Evolutionary conservation across 352 stramenopile genomes (phyloP), one percentile per base, ranked within the genome.

Genomic region (Globisporangium viniferum): DNA sequence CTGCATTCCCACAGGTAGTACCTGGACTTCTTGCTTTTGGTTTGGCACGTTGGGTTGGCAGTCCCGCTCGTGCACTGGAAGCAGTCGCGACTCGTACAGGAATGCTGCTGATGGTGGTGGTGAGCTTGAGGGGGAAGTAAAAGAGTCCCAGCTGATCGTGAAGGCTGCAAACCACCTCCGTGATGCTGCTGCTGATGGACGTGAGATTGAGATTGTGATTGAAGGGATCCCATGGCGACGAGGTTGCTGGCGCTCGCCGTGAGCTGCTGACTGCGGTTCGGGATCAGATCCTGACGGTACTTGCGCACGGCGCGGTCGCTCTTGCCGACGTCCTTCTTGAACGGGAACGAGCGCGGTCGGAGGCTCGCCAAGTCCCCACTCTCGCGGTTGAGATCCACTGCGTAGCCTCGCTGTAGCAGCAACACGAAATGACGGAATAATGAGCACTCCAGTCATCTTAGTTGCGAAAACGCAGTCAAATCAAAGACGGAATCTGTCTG

Each of bases 241-340:
- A 77, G 49, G 41, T 74, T 78, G 44, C 62, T 67, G 29, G 69
- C 76, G 18, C 77, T 86, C 33, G 79, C 77, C 8, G 75, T 91
- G 22, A 74, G 61, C 27, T 76, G 67, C 5, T 86, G 74, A 20
- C 81, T 86, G 7, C 85, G 81, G 64, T 90, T 79, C 10, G 78
- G 81, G 46, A 91, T 89, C 57, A 89, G 67, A 62, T 93, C 78
- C 35, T 79, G 79, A 22, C 83, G 78, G 64, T 89, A 93, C 64
- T 79, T 91, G 8, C 85, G 81, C 59, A 91, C 85, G 4, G 81
- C 81, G 33, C 85, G 80, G 41, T 91, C 85, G 24, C 81, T 86
- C 14, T 71, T 71, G 6, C 71, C 69, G n/a, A 91, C 79, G 64
- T 84, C 59, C 9, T 89, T 86, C 41, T 83, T 74, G 31, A 78